Base-by-base conservation (phyloP, 225 moss, liverwort and hornwort species). In the Neckera pumila region DNA sequence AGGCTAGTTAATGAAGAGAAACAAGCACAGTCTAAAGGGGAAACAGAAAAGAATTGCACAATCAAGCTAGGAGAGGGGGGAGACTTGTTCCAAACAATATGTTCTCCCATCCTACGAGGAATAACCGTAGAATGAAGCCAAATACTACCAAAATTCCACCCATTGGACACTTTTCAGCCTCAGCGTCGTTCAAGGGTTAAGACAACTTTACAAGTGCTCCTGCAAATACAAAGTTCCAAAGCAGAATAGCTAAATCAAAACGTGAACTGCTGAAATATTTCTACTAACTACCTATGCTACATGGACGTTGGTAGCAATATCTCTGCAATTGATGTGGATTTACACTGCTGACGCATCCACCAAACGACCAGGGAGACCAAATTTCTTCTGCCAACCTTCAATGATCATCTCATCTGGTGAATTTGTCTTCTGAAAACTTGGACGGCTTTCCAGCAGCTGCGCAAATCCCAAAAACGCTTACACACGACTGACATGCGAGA, bases 331-430 rank as follows among this genome's bases (percentile, higher is more conserved):
- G 7, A 17, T 13, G 65, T 31, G 49, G 5, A 19, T 33, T 67
- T 80, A 88, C 59, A 33, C 58, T 9, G 58, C 58, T 51, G 82
- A 26, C 34, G 85, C 7, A 38, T 85, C 15, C 72, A 43, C 79
- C 71, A 89, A 56, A 70, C 70, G 84, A 42, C 90, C 97, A 7
- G 95, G 92, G 14, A 98, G 87, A 51, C 80, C 47, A 47, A 97
- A 96, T 72, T 98, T 98, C 86, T 96, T 98, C 91, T 92, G 90
- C 98, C 98, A 98, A 8, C 98, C 98, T 86, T 95, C 34, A 53
- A 97, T 82, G 28, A 97, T 97, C 97, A 97, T 91, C 6, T 96
- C 91, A 28, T 97, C 96, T 3, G 96, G 92, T 17, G 95, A 92
- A 82, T 98, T 96, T 4, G 96, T 93, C 58, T 93, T 95, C 88